phyloP scores from a whole-genome alignment of 202 grass and related monocot species.

The Musa balbisiana region DNA sequence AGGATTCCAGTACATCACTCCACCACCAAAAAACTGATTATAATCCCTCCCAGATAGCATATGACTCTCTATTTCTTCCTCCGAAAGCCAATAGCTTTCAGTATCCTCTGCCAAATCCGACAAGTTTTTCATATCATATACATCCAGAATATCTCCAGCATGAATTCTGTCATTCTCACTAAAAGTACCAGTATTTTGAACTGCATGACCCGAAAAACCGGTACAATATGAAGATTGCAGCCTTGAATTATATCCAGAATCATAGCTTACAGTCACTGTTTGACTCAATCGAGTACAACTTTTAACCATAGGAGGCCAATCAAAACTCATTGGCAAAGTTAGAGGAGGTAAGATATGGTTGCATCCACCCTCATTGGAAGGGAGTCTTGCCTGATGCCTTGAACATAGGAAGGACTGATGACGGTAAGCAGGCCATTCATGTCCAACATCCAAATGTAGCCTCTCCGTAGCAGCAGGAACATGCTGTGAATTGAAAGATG shows the following conservation, averaged over 20 bases:
- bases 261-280: constrained; percentile 51
- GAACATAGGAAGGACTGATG: constrained; percentile 53
- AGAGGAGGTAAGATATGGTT: constrained; percentile 55
- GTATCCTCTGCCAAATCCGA: constrained; percentile 74
- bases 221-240: constrained; percentile 61
- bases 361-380: constrained; percentile 40
- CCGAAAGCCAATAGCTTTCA: constrained; percentile 91
- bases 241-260: constrained; percentile 50
- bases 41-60: constrained; percentile 70
- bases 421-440: constrained; percentile 58
- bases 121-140: constrained; percentile 30
- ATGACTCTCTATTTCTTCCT: constrained; percentile 70
- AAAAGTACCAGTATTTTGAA: constrained; percentile 50
- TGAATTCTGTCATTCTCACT: constrained; percentile 42
- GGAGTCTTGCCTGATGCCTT: constrained; percentile 50
- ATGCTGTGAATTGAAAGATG: constrained; percentile 54
- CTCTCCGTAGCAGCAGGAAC: constrained; percentile 58
- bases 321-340: constrained; percentile 76
- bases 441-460: constrained; percentile 75
- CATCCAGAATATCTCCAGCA: constrained; percentile 31
- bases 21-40: constrained; percentile 96
- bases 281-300: constrained; percentile 54
- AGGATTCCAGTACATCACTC: constrained; percentile 97
- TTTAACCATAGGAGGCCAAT: constrained; percentile 89
- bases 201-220: constrained; percentile 47